Evolutionary conservation across 768 basidiomycete genomes (phyloP), one percentile per base, ranked within the genome.

Genomic region (Termitomyces heimii): DNA sequence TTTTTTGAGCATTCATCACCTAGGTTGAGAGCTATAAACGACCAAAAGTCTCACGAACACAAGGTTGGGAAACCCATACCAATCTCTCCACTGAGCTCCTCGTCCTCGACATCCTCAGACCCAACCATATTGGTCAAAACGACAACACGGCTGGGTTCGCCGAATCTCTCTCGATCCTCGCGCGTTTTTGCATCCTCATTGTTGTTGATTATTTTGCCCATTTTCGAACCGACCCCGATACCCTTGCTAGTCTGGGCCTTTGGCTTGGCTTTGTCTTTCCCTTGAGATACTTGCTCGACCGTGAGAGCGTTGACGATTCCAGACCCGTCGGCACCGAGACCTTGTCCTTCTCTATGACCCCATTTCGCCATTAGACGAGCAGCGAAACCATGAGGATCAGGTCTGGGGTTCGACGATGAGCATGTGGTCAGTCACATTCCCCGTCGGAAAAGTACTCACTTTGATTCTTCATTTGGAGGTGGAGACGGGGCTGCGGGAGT

Each of bases 331-430:
- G 81, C 86, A 34, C 96, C 96, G 1, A 98, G 79, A 10, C 95
- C 95, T 71, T 94, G 87, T 1, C 96, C 96, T 68, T 92, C 92
- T 68, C 91, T 89, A 68, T 97, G 93, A 0, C 95, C 95, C 91
- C 90, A 95, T 73, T 94, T 97, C 3, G 90, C 91, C 94, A 97
- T 96, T 63, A 96, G 68, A 34, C 90, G 86, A 13, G 86, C 86
- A 32, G 92, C 92, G 63, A 95, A 93, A 13, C 81, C 82, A 55
- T 84, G 86, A 0, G 85, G 83, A 60, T 90, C 84, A 39, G 83
- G 75, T 53, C 79, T 77, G 50, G 22, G 13, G 6, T 26, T 14
- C 4, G n/a, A 32, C 8, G n/a, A 34, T 35, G 3, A 45, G 49
- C 13, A 53, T 52, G 5, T 34, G 13, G 20, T 1, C n/a, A n/a